phyloP scores from a whole-genome alignment of 768 basidiomycete genomes.

The Chalciporus piperatus region DNA sequence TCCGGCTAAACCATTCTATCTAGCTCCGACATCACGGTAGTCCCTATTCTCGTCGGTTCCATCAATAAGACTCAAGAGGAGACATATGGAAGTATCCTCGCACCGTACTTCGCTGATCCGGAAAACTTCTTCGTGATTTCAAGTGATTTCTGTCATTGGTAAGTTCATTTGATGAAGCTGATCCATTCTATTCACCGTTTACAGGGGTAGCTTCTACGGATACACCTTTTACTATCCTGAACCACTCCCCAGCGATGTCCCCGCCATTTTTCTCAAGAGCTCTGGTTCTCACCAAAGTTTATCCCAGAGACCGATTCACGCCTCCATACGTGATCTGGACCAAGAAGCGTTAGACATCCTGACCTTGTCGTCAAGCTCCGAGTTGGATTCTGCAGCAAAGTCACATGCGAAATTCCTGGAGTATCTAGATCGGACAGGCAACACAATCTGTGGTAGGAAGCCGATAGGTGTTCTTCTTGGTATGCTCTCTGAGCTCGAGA shows the following conservation, averaged over 20 bases:
- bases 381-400: constrained; percentile 37
- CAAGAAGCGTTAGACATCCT: constrained; percentile 81
- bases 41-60: constrained; percentile 89
- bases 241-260: constrained; percentile 43
- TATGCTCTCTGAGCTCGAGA: constrained; percentile 60
- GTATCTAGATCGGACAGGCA: constrained; percentile 74
- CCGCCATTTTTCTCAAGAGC: constrained; percentile 52
- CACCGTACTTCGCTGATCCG: constrained; percentile 72
- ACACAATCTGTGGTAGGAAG: constrained; percentile 97
- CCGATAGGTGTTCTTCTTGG: constrained; percentile 92
- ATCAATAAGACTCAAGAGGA: constrained; percentile 60
- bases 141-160: constrained; percentile 99
- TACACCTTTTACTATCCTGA: constrained; percentile 87
- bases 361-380: constrained; percentile 50
- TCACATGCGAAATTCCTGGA: constrained; percentile 62
- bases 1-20: constrained; percentile 2
- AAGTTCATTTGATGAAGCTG: constrained; percentile 16
- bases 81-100: constrained; percentile 66
- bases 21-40: constrained; percentile 74
- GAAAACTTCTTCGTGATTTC: constrained; percentile 90
- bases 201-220: constrained; percentile 79
- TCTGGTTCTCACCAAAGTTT: constrained; percentile 37
- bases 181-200: constrained; percentile 1
- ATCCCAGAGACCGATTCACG: constrained; percentile 64
- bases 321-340: constrained; percentile 82